These are phyloP conservation scores for Russula ochroleuca DNA, from an alignment of 768 basidiomycete species.

Conservation along the genomic window DNA sequence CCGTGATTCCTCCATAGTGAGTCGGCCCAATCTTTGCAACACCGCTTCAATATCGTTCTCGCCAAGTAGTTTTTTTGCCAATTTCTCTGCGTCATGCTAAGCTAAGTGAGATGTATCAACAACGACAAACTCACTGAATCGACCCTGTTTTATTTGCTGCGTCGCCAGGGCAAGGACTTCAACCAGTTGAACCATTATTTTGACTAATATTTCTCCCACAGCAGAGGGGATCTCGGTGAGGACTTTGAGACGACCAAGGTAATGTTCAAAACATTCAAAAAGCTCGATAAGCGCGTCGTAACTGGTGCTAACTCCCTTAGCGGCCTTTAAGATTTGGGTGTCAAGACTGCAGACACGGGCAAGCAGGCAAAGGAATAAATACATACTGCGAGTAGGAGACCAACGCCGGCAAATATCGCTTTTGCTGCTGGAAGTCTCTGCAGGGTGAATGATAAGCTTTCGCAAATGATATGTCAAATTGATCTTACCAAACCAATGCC, in stretches of 20 bases:
- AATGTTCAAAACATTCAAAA: constrained; percentile 8
- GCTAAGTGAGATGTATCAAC: background rate
- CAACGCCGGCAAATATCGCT: constrained; percentile 1
- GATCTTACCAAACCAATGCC: background rate
- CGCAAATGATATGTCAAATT: background rate
- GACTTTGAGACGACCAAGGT: background rate
- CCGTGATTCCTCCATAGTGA: background rate
- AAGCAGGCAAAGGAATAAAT: too few species aligned
- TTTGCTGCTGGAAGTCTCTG: background rate
- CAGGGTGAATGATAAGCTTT: background rate
- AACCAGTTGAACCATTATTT: constrained; percentile 1
- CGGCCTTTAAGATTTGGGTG: background rate
- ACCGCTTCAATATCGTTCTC: background rate
- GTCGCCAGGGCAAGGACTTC: constrained; percentile 2
- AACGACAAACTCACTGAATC: background rate
- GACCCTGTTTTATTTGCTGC: background rate
- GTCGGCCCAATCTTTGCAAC: background rate
- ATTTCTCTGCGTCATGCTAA: background rate
- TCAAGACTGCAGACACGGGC: too few species aligned
- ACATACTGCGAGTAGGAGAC: background rate
- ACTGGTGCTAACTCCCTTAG: background rate
- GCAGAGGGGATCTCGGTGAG: background rate
- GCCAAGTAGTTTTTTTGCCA: background rate
- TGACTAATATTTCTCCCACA: background rate
- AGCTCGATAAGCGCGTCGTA: background rate